A percentile compares a stretch with the other conserved stretches of the same genome.
Conservation (phyloP, 345 rosid genomes). For the Carallia pectinifolia region DNA sequence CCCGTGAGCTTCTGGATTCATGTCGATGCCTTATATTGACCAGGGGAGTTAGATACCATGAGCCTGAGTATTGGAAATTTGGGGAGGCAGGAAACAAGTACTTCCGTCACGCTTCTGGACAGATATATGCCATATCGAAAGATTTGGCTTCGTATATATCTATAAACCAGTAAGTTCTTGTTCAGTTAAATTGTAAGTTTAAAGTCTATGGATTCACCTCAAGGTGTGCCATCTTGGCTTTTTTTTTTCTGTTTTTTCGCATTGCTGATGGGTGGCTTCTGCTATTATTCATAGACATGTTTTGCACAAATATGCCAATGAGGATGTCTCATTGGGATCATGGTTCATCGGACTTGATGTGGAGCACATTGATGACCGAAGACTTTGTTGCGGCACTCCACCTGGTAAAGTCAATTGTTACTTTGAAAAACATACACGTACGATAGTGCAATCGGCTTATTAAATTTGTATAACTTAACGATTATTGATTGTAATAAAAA, state of each 20-base stretch:
- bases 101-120: constrained; percentile 97
- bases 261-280: constrained; percentile 3
- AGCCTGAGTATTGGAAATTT: constrained; percentile 96
- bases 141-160: constrained; percentile 94
- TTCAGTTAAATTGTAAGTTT: constrained; percentile 10
- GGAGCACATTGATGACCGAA: constrained; percentile 87
- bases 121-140: constrained; percentile 87
- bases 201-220: neutral
- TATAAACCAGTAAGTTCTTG: constrained; percentile 74
- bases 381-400: constrained; percentile 96
- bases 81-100: constrained; percentile 92
- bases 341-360: constrained; percentile 98
- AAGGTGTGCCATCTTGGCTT: constrained; percentile 1
- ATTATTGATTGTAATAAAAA: too few relatives aligned
- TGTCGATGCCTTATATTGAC: constrained; percentile 18
- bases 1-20: neutral
- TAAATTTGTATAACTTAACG: too few relatives aligned
- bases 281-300: constrained; percentile 61
- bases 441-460: too few relatives aligned
- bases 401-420: constrained; percentile 56
- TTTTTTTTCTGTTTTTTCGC: neutral
- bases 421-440: too few relatives aligned
- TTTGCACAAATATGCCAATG: constrained; percentile 91
- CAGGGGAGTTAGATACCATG: constrained; percentile 97
- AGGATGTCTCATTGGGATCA: constrained; percentile 93